Conservation (phyloP, 148 eudicot species). For the Polygonum maritimum region DNA sequence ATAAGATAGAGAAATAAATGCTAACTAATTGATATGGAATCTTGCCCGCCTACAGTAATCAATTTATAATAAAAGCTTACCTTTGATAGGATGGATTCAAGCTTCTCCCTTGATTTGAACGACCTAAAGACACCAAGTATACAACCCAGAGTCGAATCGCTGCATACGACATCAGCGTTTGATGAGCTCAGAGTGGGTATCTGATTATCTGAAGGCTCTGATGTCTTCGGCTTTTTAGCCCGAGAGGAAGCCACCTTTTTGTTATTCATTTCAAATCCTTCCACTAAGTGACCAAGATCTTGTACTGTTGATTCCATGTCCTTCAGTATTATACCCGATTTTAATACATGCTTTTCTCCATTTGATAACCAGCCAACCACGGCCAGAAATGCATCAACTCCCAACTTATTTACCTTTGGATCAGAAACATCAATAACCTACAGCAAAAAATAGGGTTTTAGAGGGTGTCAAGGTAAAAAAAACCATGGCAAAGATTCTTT, state of each 20-base stretch:
- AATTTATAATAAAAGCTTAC: too few relatives aligned
- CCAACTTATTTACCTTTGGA: constrained; percentile 44
- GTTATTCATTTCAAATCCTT: constrained; percentile 62
- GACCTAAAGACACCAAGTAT: constrained; percentile 82
- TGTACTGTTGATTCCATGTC: constrained; percentile 73
- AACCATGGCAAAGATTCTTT: too few relatives aligned
- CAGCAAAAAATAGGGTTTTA: too few relatives aligned
- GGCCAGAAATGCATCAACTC: constrained; percentile 73
- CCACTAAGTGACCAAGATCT: constrained; percentile 58
- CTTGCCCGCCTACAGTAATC: too few relatives aligned
- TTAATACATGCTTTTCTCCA: constrained; percentile 62
- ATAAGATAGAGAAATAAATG: too few relatives aligned
- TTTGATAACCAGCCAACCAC: constrained; percentile 81
- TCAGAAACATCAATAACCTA: constrained; percentile 70
- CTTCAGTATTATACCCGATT: constrained; percentile 62
- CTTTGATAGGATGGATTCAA: too few relatives aligned
- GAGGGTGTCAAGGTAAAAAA: too few relatives aligned
- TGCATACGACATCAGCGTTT: constrained; percentile 57
- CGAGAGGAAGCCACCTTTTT: constrained; percentile 39
- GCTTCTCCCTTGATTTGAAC: too few relatives aligned
- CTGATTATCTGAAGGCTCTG: constrained; percentile 36
- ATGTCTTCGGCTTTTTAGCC: too few relatives aligned
- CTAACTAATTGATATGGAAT: too few relatives aligned
- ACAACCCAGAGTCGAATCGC: constrained; percentile 68
- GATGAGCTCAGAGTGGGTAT: constrained; percentile 52